These are phyloP conservation scores for Alternaria sp. DNA, from an alignment of 2,329 filamentous ascomycete species.

Conservation along the genomic window DNA sequence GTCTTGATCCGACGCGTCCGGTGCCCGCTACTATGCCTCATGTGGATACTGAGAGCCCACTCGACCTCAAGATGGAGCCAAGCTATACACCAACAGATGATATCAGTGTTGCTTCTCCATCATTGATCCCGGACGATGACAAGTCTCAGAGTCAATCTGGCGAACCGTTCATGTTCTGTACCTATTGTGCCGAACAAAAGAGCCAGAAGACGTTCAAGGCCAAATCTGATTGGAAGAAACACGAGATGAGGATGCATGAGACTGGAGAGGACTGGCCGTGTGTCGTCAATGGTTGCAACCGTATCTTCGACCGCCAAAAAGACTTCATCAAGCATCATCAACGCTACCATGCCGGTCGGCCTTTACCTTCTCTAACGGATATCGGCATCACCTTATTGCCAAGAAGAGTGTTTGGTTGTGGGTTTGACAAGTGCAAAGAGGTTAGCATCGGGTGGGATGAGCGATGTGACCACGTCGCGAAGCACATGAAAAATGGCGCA, in stretches of 20 bases:
- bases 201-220: conserved; percentile 49
- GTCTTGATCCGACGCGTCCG: conserved; percentile 45
- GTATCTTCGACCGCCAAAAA: conserved; percentile 49
- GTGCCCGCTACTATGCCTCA: conserved; percentile 42
- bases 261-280: conserved; percentile 52
- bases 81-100: conserved; percentile 46
- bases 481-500: conserved; percentile 51
- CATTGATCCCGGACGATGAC: conserved; percentile 30
- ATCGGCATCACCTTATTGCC: conserved; percentile 47
- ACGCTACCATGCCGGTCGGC: conserved; percentile 48
- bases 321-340: conserved; percentile 51
- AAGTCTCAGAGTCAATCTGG: conserved; percentile 36
- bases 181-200: conserved; percentile 49
- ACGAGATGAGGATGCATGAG: conserved; percentile 52
- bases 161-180: conserved; percentile 51
- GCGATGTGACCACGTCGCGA: conserved; percentile 50
- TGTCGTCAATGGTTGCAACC: conserved; percentile 44
- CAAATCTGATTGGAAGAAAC: conserved; percentile 53
- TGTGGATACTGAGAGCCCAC: conserved; percentile 44
- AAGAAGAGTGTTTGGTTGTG: conserved; percentile 49
- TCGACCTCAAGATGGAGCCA: conserved; percentile 42
- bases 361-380: conserved; percentile 47
- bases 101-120: conserved; percentile 40
- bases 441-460: conserved; percentile 52
- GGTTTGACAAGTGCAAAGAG: conserved; percentile 51